Base-by-base conservation (phyloP, 192 early-diverging fungal genomes). In the Rhizophagus sp. region DNA sequence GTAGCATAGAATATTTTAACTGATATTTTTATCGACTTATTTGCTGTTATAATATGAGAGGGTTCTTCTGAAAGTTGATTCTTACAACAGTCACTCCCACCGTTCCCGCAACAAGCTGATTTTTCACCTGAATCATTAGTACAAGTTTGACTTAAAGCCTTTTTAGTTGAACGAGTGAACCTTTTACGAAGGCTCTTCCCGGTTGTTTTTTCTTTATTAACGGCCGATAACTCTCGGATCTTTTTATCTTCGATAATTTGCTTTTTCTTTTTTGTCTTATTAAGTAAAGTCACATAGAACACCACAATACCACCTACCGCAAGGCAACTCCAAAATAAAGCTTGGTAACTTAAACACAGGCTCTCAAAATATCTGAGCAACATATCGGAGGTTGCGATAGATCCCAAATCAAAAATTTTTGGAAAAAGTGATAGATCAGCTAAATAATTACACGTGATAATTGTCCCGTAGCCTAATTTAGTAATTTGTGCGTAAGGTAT, bases 1-100 rank as follows among this genome's bases (percentile, higher is more conserved):
- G 88, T 84, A 4, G 83, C 86, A 73, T 83, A 91, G 27, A 92
- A 84, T n/a, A 92, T 79, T 81, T 90, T 92, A 3, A 92, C 75
- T 17, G 13, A 57, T 57, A 19, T 19, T 57, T 19, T 57, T 19
- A 17, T 4, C 0, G 17, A 57, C 4, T 57, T 13, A 15, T 57
- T 57, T 57, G 44, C 44, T 47, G 17, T 57, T 17, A 57, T 57
- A 19, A 6, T 57, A 57, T 19, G 1, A 19, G 17, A 17, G 13
- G 49, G 3, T 57, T 22, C 50, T 17, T 57, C 50, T 19, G 50
- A 57, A 57, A 57, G 50, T 57, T 57, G 15, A 57, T 57, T 57
- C 17, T 57, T 57, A 19, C 50, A 57, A 4, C 50, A 57, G 11
- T 47, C 50, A 6, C 17, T 13, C 19, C 50, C 50, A 12, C 15